These are phyloP conservation scores for Candida schatavii DNA, from an alignment of 805 yeast species.

Conservation along the genomic window DNA sequence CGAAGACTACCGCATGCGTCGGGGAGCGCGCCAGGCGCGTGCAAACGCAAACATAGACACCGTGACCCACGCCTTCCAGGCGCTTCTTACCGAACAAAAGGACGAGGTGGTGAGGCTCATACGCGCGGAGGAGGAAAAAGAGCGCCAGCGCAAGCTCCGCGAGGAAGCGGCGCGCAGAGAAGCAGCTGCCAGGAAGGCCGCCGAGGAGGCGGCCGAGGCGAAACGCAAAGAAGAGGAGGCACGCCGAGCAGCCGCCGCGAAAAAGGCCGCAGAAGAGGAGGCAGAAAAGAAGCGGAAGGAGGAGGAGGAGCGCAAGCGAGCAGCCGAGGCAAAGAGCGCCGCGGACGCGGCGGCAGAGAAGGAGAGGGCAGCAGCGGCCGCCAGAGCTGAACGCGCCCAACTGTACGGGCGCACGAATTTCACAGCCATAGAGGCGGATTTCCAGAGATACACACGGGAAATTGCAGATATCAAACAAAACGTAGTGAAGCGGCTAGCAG, in stretches of 20 bases:
- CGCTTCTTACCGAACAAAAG: constrained; percentile 14
- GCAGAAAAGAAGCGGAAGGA: constrained; percentile 7
- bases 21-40: background rate
- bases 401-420: constrained; percentile 32
- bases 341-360: constrained; percentile 8
- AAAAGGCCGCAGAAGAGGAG: constrained; percentile 15
- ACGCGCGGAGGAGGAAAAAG: constrained; percentile 15
- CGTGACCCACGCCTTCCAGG: background rate
- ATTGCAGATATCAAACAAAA: constrained; percentile 58
- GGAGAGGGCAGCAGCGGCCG: background rate
- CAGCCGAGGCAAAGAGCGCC: constrained; percentile 10
- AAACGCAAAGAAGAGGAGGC: constrained; percentile 14
- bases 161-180: constrained; percentile 14
- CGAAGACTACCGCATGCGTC: background rate
- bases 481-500: constrained; percentile 54
- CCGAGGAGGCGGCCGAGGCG: constrained; percentile 18
- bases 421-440: constrained; percentile 38
- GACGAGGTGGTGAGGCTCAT: constrained; percentile 16
- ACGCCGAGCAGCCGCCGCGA: constrained; percentile 14
- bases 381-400: constrained; percentile 6
- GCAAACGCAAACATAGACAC: background rate
- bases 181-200: constrained; percentile 16
- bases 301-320: constrained; percentile 8
- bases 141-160: constrained; percentile 8
- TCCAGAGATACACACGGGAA: constrained; percentile 46